These are phyloP conservation scores for Wallacemonas sp. DNA, from an alignment of 208 protist genomes.

Conservation along the genomic window DNA sequence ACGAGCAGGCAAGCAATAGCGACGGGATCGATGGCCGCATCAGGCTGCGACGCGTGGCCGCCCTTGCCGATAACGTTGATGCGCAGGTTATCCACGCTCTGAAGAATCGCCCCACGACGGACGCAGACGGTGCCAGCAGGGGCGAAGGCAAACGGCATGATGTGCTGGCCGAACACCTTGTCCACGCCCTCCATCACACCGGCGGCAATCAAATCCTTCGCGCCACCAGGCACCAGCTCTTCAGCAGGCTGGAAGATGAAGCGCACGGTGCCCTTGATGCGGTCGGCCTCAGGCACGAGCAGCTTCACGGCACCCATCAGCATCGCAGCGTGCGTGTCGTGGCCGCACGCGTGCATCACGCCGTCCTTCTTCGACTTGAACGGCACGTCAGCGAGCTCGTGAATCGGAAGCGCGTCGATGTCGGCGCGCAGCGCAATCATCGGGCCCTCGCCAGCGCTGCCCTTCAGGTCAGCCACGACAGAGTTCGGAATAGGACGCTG, in stretches of 20 bases:
- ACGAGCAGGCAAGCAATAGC: slow-evolving; percentile 42
- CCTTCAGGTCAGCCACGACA: too few relatives aligned
- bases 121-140: neutral
- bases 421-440: too few relatives aligned
- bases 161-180: slow-evolving; percentile 61
- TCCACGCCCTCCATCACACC: slow-evolving; percentile 53
- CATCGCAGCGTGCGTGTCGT: too few relatives aligned
- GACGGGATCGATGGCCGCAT: slow-evolving; percentile 53
- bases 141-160: slow-evolving; percentile 25
- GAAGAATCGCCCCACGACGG: slow-evolving; percentile 26
- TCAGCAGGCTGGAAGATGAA: slow-evolving; percentile 77
- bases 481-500: too few relatives aligned
- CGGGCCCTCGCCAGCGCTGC: too few relatives aligned
- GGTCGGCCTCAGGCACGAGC: slow-evolving; percentile 42
- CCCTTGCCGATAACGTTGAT: slow-evolving; percentile 43
- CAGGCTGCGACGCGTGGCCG: slow-evolving; percentile 64
- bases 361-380: too few relatives aligned
- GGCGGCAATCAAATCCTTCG: slow-evolving; percentile 46
- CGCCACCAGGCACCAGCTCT: slow-evolving; percentile 54
- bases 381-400: too few relatives aligned
- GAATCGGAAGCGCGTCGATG: too few relatives aligned
- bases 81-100: slow-evolving; percentile 33
- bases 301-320: slow-evolving; percentile 62
- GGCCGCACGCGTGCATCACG: too few relatives aligned
- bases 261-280: slow-evolving; percentile 60